phyloP scores from a whole-genome alignment of 139 green algal genomes.

The Chlamydomonas incerta region DNA sequence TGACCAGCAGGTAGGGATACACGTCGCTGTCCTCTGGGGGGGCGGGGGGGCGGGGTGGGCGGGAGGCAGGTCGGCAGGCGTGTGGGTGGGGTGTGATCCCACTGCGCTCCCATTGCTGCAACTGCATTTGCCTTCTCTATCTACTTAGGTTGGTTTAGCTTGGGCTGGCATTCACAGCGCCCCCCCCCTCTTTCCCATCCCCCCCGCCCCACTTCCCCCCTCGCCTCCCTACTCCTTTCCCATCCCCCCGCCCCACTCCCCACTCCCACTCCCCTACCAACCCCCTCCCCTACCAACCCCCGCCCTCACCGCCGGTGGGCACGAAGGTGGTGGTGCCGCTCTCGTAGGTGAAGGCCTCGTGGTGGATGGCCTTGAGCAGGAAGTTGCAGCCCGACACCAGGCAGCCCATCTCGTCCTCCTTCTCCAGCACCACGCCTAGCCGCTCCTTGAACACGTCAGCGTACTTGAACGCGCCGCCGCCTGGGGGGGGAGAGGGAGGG shows the following conservation, averaged over 20 bases:
- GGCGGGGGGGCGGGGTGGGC: too few relatives aligned
- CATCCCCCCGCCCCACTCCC: too few relatives aligned
- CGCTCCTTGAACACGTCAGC: conserved; percentile 88
- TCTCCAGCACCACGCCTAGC: conserved; percentile 92
- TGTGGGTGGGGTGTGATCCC: too few relatives aligned
- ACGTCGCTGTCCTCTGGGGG: conserved; percentile 68
- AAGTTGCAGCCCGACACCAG: conserved; percentile 94
- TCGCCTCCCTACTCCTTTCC: too few relatives aligned
- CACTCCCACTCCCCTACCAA: neutral
- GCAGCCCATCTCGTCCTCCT: conserved; percentile 95
- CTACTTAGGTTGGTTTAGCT: too few relatives aligned
- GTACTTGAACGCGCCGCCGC: conserved; percentile 91
- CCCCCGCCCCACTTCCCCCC: too few relatives aligned
- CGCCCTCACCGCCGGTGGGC: conserved; percentile 56
- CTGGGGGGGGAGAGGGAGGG: neutral
- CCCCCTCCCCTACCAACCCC: too few relatives aligned
- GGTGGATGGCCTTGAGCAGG: conserved; percentile 91
- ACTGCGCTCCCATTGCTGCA: too few relatives aligned
- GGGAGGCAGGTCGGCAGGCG: too few relatives aligned
- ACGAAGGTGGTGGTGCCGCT: conserved; percentile 73
- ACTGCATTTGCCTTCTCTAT: neutral
- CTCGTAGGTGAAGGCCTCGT: conserved; percentile 96
- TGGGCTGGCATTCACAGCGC: too few relatives aligned
- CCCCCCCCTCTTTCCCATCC: too few relatives aligned
- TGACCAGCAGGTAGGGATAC: conserved; percentile 98